Base-by-base conservation (phyloP, 2,329 filamentous ascomycete genomes). In the Fusarium drepaniforme region DNA sequence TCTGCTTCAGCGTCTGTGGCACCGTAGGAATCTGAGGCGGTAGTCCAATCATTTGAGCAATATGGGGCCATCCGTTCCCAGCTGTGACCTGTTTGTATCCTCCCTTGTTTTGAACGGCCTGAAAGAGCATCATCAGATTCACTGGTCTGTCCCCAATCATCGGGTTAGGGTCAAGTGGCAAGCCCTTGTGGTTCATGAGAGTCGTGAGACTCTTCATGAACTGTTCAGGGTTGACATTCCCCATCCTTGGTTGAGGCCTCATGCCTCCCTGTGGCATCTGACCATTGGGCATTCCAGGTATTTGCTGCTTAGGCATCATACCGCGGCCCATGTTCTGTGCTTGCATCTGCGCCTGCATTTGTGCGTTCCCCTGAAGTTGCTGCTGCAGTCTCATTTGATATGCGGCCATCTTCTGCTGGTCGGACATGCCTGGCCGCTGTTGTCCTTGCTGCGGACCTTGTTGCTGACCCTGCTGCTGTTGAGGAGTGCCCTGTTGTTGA, bases 381-480 rank as follows among this genome's bases (percentile, higher is more conserved):
- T 93, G 91, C 78, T 97, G 94, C 63, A 97, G 84, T 71, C 94
- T 93, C 90, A 97, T 93, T 77, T 97, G 94, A 79, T 97, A 96
- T 59, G 93, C 85, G 67, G 91, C 88, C 82, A 95, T 89, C 78
- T 95, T 93, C 74, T 95, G 92, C 79, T 94, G 92, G 46, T 94
- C 93, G 73, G 93, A 77, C 68, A 83, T 78, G 21, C 73, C 77
- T 44, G 78, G 75, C 37, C 77, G 76, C 51, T 75, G 76, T 15
- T 53, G 46, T 15, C 46, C 46, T 51, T 77, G 79, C 44, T 81
- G 80, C 35, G 81, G 81, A 11, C 79, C 78, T 28, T 81, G 80
- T 57, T 84, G 85, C 38, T 83, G 82, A 16, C 68, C 72, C 40
- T 85, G 86, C 58, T 83, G 82, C 33, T 82, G 81, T n/a, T 82